Conservation (phyloP, 768 basidiomycete genomes). For the Termitomyces sp. region DNA sequence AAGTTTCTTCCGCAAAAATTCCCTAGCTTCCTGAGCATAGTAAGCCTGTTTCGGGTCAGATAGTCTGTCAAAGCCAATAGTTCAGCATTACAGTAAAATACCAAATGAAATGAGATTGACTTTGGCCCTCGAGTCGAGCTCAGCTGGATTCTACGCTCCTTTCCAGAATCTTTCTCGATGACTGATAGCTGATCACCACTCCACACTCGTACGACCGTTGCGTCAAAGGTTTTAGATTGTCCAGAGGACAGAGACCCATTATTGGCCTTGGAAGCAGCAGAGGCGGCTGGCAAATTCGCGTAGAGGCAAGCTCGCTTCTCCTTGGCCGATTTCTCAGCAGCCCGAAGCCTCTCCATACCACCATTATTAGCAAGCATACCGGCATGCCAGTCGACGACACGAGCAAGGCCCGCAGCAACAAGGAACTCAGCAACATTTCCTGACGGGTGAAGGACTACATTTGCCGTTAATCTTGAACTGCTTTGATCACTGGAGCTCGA, state of each 20-base stretch:
- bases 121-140: constrained; percentile 87
- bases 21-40: constrained; percentile 89
- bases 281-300: constrained; percentile 44
- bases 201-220: constrained; percentile 84
- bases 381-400: constrained; percentile 96
- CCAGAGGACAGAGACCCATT: constrained; percentile 44
- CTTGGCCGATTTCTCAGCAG: constrained; percentile 79
- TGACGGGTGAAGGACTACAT: constrained; percentile 78
- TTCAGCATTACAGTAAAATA: background rate
- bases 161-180: constrained; percentile 63
- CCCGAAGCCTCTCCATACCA: constrained; percentile 84
- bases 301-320: constrained; percentile 72
- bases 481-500: background rate
- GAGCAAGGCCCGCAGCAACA: constrained; percentile 79
- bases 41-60: constrained; percentile 84
- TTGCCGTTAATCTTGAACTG: background rate
- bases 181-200: constrained; percentile 89
- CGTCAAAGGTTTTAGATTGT: constrained; percentile 63
- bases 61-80: constrained; percentile 41
- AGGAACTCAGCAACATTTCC: constrained; percentile 94
- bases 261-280: constrained; percentile 45
- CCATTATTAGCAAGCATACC: constrained; percentile 85
- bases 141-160: constrained; percentile 82
- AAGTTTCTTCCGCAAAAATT: constrained; percentile 87
- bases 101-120: constrained; percentile 32